A percentile compares a stretch with the other conserved stretches of the same genome.
Evolutionary conservation across 2,329 filamentous ascomycete genomes (phyloP).

Genomic region (Cladosporium velox): DNA sequence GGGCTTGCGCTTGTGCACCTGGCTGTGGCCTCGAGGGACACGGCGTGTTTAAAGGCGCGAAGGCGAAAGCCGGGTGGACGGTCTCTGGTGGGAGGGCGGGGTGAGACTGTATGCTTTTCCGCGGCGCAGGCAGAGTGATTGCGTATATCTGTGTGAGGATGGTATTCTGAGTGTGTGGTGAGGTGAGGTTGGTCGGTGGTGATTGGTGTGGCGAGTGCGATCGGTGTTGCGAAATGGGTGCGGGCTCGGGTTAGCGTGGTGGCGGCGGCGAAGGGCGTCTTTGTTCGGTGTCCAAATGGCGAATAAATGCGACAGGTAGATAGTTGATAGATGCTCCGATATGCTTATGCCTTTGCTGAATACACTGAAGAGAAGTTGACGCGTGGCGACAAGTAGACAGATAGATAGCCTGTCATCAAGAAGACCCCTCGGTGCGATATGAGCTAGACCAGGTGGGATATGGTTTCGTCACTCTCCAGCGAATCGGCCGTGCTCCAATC

Average conservation of each 20-base stretch:
- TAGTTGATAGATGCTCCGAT: not conserved
- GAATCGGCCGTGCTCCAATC: constrained; percentile 15
- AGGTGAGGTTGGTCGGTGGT: not conserved
- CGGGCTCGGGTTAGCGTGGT: constrained; percentile 2
- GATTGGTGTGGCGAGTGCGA: not conserved
- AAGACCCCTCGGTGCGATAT: constrained; percentile 14
- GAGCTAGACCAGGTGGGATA: constrained; percentile 15
- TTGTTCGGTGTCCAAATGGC: not conserved
- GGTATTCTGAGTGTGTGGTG: not conserved
- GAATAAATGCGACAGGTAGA: not conserved
- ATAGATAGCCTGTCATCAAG: not conserved
- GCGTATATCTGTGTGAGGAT: not conserved
- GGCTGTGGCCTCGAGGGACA: constrained; percentile 83
- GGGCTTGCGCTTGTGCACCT: constrained; percentile 69
- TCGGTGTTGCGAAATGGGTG: constrained; percentile 8
- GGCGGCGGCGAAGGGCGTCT: constrained; percentile 4
- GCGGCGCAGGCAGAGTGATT: not conserved
- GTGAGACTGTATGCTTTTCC: not conserved
- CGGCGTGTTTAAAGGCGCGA: constrained; percentile 86
- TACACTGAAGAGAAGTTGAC: not conserved
- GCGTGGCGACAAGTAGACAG: constrained; percentile 13
- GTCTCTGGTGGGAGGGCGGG: not conserved
- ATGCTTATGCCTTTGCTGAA: not conserved
- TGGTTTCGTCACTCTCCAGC: constrained; percentile 11
- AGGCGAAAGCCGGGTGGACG: constrained; percentile 49